phyloP scores from a whole-genome alignment of 495 filamentous ascomycete genomes.

The Melanomma pulvis-pyrius region DNA sequence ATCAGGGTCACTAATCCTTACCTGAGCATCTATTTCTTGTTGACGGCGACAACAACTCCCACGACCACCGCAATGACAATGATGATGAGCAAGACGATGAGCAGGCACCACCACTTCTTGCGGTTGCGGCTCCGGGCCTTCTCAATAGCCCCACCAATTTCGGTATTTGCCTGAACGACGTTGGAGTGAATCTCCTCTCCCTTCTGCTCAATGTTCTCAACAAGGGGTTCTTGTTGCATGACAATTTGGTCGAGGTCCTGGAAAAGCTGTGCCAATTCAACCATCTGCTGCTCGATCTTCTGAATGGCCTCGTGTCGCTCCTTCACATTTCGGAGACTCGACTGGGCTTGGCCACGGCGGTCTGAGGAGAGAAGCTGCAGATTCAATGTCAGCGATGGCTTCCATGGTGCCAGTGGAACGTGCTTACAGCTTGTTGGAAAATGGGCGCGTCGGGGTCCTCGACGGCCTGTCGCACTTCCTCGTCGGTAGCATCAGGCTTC shows the following conservation, averaged over 20 bases:
- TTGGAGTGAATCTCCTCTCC: constrained; percentile 78
- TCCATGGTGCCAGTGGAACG: background rate
- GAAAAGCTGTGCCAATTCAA: constrained; percentile 81
- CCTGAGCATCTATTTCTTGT: constrained; percentile 17
- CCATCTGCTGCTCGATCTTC: constrained; percentile 86
- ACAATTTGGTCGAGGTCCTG: constrained; percentile 81
- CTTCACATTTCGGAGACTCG: constrained; percentile 73
- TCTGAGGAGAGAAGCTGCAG: constrained; percentile 62
- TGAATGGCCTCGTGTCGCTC: constrained; percentile 86
- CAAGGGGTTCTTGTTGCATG: constrained; percentile 75
- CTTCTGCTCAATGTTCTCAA: constrained; percentile 78
- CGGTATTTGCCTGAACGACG: constrained; percentile 75
- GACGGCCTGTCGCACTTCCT: constrained; percentile 75
- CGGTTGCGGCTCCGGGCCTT: constrained; percentile 78
- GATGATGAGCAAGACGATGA: constrained; percentile 59
- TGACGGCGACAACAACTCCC: constrained; percentile 32
- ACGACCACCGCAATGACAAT: constrained; percentile 53
- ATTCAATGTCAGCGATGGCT: constrained; percentile 15
- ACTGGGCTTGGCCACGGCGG: constrained; percentile 77
- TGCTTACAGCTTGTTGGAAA: constrained; percentile 78
- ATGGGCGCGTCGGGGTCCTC: constrained; percentile 70
- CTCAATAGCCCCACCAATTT: constrained; percentile 74
- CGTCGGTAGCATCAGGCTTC: constrained; percentile 77
- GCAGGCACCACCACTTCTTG: constrained; percentile 98
- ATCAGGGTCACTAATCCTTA: background rate